Conservation (phyloP, 78 protist species). For the Dictyostelium purpureum region DNA sequence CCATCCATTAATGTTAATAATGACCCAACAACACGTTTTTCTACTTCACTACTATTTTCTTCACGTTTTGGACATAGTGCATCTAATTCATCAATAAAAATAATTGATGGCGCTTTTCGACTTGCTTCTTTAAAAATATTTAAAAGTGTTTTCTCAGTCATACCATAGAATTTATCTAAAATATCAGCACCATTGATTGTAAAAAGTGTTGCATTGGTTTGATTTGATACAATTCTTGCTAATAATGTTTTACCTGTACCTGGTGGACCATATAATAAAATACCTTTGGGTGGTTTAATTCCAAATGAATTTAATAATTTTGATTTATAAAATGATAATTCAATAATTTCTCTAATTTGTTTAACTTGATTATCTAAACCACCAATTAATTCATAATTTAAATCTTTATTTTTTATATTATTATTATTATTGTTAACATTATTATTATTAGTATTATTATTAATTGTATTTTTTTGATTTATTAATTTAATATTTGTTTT, state of each 20-base stretch:
- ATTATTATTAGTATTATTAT: background rate
- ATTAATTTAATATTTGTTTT: slow-evolving; percentile 1
- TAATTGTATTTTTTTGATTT: background rate
- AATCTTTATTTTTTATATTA: background rate
- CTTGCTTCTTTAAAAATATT: slow-evolving; percentile 83
- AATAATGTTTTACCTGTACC: slow-evolving; percentile 92
- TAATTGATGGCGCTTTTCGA: slow-evolving; percentile 85
- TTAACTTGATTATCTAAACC: slow-evolving; percentile 56
- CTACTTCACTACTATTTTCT: slow-evolving; percentile 54
- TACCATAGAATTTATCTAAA: slow-evolving; percentile 76
- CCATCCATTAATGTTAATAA: slow-evolving; percentile 97
- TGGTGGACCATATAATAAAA: slow-evolving; percentile 97
- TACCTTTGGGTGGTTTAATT: slow-evolving; percentile 93
- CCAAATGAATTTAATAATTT: slow-evolving; percentile 80
- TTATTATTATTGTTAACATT: background rate
- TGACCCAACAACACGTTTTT: slow-evolving; percentile 90
- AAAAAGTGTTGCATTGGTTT: slow-evolving; percentile 44
- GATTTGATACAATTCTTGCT: slow-evolving; percentile 57
- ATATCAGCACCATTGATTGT: slow-evolving; percentile 90
- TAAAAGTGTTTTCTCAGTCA: slow-evolving; percentile 60
- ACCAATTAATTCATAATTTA: slow-evolving; percentile 52
- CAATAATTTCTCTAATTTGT: slow-evolving; percentile 62
- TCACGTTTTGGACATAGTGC: slow-evolving; percentile 86
- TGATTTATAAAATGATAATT: slow-evolving; percentile 35
- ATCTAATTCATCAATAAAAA: slow-evolving; percentile 98